These are phyloP conservation scores for Phanerodontia chrysosporium DNA, from an alignment of 768 basidiomycete species.

Conservation along the genomic window DNA sequence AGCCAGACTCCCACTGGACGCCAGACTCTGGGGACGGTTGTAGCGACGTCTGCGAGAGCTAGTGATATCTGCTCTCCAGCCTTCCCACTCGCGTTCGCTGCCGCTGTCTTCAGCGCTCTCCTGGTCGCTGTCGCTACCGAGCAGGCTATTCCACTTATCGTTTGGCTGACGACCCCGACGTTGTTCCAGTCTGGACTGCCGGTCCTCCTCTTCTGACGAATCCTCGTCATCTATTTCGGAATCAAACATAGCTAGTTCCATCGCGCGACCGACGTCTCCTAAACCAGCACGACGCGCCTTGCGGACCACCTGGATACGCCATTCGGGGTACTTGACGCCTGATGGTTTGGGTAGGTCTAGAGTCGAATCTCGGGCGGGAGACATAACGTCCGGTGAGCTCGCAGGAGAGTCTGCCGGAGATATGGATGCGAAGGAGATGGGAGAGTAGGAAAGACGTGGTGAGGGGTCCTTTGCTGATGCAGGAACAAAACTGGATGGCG, in stretches of 20 bases:
- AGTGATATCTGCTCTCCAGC: slow-evolving; percentile 58
- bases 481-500: slow-evolving; percentile 19
- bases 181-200: slow-evolving; percentile 11
- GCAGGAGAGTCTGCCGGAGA: slow-evolving; percentile 7
- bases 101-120: slow-evolving; percentile 25
- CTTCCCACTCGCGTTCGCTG: slow-evolving; percentile 63
- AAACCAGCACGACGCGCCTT: slow-evolving; percentile 55
- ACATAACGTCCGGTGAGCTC: slow-evolving; percentile 3
- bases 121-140: slow-evolving; percentile 3
- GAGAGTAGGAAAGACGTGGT: slow-evolving; percentile 15
- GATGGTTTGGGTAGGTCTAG: not conserved
- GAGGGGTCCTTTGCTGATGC: slow-evolving; percentile 3
- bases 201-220: slow-evolving; percentile 19
- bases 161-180: not conserved
- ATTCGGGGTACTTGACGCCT: slow-evolving; percentile 58
- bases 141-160: not conserved
- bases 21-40: not conserved
- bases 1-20: slow-evolving; percentile 5
- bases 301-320: slow-evolving; percentile 48
- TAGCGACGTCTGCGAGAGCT: slow-evolving; percentile 27
- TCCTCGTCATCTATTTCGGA: slow-evolving; percentile 13
- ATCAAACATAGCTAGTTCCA: slow-evolving; percentile 36
- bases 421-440: slow-evolving; percentile 19
- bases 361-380: not conserved
- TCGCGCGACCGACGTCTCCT: slow-evolving; percentile 51